These are phyloP conservation scores for Acephala macrosclerotiorum DNA, from an alignment of 2,329 filamentous ascomycete genomes.

Conservation along the genomic window DNA sequence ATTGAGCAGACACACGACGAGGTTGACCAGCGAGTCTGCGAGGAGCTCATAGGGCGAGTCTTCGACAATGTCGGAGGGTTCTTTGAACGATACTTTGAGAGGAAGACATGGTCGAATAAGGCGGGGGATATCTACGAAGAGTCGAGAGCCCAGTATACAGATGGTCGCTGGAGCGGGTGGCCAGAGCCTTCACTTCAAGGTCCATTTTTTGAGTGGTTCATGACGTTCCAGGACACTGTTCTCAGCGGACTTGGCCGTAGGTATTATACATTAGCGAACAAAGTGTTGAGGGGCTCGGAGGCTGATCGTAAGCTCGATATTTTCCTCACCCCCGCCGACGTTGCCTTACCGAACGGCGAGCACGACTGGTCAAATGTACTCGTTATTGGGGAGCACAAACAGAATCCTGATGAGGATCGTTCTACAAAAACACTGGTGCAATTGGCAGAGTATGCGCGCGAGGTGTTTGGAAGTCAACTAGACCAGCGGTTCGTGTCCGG, in stretches of 20 bases:
- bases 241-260: slow-evolving; percentile 33
- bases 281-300: slow-evolving; percentile 37
- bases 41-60: slow-evolving; percentile 37
- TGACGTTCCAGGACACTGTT: slow-evolving; percentile 36
- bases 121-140: slow-evolving; percentile 36
- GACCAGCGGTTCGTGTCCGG: slow-evolving; percentile 43
- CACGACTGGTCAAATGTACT: slow-evolving; percentile 37
- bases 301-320: slow-evolving; percentile 39
- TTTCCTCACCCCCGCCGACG: slow-evolving; percentile 31
- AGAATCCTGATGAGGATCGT: slow-evolving; percentile 34
- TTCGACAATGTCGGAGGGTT: slow-evolving; percentile 38
- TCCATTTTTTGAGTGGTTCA: slow-evolving; percentile 37
- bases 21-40: slow-evolving; percentile 38
- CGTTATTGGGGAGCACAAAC: slow-evolving; percentile 35
- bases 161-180: slow-evolving; percentile 36
- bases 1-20: slow-evolving; percentile 38
- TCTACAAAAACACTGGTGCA: slow-evolving; percentile 37
- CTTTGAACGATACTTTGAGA: slow-evolving; percentile 34
- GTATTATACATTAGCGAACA: slow-evolving; percentile 39
- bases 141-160: slow-evolving; percentile 35
- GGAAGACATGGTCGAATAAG: slow-evolving; percentile 33
- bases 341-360: slow-evolving; percentile 28
- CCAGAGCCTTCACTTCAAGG: slow-evolving; percentile 36
- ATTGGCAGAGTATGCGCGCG: slow-evolving; percentile 35
- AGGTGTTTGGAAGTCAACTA: slow-evolving; percentile 44